A percentile compares a stretch with the other conserved stretches of the same genome.
These are phyloP conservation scores for Zasmidium cellare DNA, from an alignment of 2,329 filamentous ascomycete genomes.

Conservation along the genomic window DNA sequence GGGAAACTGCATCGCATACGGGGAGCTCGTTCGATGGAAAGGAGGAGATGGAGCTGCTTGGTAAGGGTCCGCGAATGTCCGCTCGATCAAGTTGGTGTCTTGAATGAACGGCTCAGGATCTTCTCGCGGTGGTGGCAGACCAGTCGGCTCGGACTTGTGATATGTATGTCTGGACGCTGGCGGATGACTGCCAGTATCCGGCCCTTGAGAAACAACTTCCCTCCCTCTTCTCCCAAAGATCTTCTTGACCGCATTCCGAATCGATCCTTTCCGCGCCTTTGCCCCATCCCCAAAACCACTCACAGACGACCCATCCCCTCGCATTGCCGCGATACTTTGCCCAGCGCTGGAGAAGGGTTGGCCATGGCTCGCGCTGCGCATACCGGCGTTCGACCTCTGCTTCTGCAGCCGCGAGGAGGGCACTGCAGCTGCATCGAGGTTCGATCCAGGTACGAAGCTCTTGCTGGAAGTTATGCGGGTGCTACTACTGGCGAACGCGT, in stretches of 20 bases:
- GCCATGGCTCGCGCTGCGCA: conserved; percentile 23
- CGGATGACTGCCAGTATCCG: conserved; percentile 7
- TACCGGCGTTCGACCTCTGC: conserved; percentile 22
- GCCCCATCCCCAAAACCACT: conserved; percentile 15
- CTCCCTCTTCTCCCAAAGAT: conserved; percentile 38
- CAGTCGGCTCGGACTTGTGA: conserved; percentile 31
- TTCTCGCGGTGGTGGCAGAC: conserved; percentile 20
- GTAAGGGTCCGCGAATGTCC: conserved; percentile 9
- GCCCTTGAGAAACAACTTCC: conserved; percentile 18
- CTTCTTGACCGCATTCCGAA: conserved; percentile 37
- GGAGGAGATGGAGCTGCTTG: conserved; percentile 4
- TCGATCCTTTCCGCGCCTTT: conserved; percentile 33
- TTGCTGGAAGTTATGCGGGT: conserved; percentile 11
- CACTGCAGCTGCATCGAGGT: conserved; percentile 17
- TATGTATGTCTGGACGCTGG: conserved; percentile 31
- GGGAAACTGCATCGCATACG: conserved; percentile 39
- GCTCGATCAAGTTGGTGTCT: conserved; percentile 9
- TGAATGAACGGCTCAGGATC: conserved; percentile 14
- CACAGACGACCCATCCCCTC: conserved; percentile 8
- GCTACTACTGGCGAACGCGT: conserved; percentile 12
- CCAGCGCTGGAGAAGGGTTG: conserved; percentile 16
- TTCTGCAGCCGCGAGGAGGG: conserved; percentile 23
- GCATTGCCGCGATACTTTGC: conserved; percentile 2
- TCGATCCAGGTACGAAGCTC: conserved; percentile 16
- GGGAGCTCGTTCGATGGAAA: conserved; percentile 25